Evolutionary conservation across 1,284 basidiomycete species (phyloP), one percentile per base, ranked within the genome.

Genomic region (Trametes versicolor): DNA sequence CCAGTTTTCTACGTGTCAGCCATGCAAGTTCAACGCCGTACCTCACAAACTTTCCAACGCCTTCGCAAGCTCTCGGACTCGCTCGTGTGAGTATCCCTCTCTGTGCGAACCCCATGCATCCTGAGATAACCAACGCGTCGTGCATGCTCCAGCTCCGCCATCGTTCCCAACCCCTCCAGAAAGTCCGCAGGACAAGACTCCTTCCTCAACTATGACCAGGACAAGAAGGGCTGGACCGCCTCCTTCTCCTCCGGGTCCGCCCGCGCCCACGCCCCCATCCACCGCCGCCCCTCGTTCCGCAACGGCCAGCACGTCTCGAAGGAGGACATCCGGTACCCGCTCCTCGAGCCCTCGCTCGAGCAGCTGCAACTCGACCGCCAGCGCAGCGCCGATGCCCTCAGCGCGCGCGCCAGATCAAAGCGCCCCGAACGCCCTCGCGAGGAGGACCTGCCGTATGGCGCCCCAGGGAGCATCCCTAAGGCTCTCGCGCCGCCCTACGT

Each of bases 271-370:
- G 12, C 60, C 13, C 37, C 17, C 13, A 29, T 49, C 29, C 51
- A 36, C 56, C 57, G 49, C 19, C 54, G 53, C 25, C 61, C 62
- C 5, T 52, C 54, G 43, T 53, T 60, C 52, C 57, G 54, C 34
- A 60, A 62, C 19, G 54, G 57, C 34, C 47, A 50, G 34, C 57
- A 23, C 47, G 47, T 71, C 36, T 63, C 60, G 50, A 71, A 71
- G 39, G 68, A 65, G 47, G 65, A 67, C 58, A 72, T 72, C 58
- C 55, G 52, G 7, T 66, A 66, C 56, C 65, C 69, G 1, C 54
- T 60, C 45, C 39, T 65, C 25, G 45, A 54, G 19, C 53, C 57
- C 55, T 27, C 25, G 47, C 12, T 29, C 25, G 52, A 27, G 41
- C 39, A 36, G 39, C 17, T 21, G 41, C 39, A 36, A 32, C 17